These are phyloP conservation scores for Brassica incana DNA, from an alignment of 345 rosid species.

Conservation along the genomic window DNA sequence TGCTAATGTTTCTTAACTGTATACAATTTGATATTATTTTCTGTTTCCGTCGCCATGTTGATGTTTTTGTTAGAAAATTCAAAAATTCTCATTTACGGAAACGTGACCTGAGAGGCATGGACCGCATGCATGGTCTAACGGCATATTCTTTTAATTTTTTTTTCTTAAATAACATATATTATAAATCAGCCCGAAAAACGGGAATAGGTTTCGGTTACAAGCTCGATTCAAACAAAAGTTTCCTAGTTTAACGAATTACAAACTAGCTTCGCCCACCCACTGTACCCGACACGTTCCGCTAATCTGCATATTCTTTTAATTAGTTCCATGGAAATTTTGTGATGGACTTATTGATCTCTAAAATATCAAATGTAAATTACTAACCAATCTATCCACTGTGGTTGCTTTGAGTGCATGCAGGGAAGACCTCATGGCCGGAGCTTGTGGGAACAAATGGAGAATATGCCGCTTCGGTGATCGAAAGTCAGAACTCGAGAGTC, in stretches of 20 bases:
- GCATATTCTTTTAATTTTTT: not conserved
- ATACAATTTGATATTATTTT: not conserved
- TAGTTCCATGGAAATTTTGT: not conserved
- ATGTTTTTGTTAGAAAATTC: not conserved
- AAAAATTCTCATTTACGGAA: not conserved
- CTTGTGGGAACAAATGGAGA: constrained; percentile 34
- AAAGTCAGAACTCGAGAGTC: constrained; percentile 25
- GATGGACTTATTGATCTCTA: not conserved
- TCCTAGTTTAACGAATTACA: too few species aligned
- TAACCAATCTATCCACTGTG: not conserved
- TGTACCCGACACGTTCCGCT: too few species aligned
- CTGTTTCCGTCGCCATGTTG: not conserved
- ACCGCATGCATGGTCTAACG: not conserved
- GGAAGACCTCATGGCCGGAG: constrained; percentile 44
- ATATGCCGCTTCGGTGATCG: constrained; percentile 28
- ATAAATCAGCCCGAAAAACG: too few species aligned
- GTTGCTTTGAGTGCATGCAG: constrained; percentile 19
- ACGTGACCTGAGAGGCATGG: not conserved
- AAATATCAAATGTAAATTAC: not conserved
- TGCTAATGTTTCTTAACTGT: not conserved
- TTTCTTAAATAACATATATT: too few species aligned
- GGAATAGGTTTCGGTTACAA: too few species aligned
- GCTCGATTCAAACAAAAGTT: too few species aligned
- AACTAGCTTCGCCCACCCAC: too few species aligned
- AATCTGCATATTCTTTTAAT: not conserved